phyloP scores from a whole-genome alignment of 2,329 filamentous ascomycete species.

The Cryphonectria nitschkei region DNA sequence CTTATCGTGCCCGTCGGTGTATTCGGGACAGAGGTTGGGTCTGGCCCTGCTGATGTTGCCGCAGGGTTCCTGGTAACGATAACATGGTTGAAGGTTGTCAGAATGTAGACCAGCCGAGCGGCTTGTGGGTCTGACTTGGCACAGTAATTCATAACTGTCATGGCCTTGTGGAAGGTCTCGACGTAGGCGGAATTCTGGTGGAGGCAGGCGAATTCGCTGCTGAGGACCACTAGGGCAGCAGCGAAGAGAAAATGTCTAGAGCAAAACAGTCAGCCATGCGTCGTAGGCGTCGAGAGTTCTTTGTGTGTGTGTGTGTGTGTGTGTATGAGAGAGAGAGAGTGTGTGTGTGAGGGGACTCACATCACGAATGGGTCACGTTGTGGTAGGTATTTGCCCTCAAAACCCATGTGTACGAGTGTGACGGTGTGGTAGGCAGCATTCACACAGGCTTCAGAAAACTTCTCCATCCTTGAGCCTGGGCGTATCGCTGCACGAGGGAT shows the following conservation, averaged over 20 bases:
- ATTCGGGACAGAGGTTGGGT: constrained; percentile 22
- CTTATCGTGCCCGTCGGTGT: constrained; percentile 19
- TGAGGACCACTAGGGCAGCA: constrained; percentile 56
- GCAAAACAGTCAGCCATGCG: constrained; percentile 18
- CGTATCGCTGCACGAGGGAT: constrained; percentile 36
- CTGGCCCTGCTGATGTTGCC: constrained; percentile 1
- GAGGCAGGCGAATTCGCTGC: constrained; percentile 59
- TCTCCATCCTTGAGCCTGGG: constrained; percentile 44
- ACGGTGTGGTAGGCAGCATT: constrained; percentile 55
- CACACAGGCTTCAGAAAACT: constrained; percentile 56
- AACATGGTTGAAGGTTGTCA: constrained; percentile 47
- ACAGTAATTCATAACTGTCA: constrained; percentile 55
- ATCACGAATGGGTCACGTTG: constrained; percentile 60
- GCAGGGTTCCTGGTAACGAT: constrained; percentile 20
- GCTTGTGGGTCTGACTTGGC: constrained; percentile 54
- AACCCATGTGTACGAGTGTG: constrained; percentile 49
- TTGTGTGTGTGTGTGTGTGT: background rate
- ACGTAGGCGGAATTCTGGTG: constrained; percentile 49
- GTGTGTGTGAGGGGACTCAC: constrained; percentile 43
- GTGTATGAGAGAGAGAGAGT: too few species aligned
- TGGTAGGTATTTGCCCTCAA: constrained; percentile 50
- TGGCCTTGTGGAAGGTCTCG: constrained; percentile 42
- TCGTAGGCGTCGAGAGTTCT: background rate
- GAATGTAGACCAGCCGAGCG: constrained; percentile 52
- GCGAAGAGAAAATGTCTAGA: constrained; percentile 60